These are phyloP conservation scores for Cyberlindnera veronae DNA, from an alignment of 805 yeast genomes.

Conservation along the genomic window DNA sequence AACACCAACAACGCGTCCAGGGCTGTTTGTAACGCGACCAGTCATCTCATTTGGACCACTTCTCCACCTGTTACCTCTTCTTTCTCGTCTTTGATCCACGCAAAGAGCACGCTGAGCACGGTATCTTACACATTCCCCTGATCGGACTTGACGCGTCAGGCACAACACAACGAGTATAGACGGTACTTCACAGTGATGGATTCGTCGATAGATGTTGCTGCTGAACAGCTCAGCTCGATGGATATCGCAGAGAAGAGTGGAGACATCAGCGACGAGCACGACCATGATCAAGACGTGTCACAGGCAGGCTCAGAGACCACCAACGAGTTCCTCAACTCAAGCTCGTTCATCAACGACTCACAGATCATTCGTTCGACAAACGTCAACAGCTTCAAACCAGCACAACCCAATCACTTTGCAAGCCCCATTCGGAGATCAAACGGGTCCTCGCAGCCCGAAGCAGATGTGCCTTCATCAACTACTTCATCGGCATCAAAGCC, in stretches of 20 bases:
- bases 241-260: conserved; percentile 10
- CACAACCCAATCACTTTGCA: conserved; percentile 2
- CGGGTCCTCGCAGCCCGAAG: conserved; percentile 2
- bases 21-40: too few species aligned
- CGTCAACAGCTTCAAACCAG: conserved; percentile 16
- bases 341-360: conserved; percentile 26
- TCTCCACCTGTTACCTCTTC: too few species aligned
- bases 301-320: conserved; percentile 5
- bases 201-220: background rate
- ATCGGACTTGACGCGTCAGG: too few species aligned
- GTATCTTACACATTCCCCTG: too few species aligned
- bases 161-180: background rate
- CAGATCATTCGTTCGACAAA: conserved; percentile 25
- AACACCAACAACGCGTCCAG: background rate
- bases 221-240: background rate
- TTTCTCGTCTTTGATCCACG: too few species aligned
- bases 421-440: conserved; percentile 23
- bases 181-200: background rate
- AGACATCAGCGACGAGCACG: conserved; percentile 4
- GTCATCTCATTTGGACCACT: too few species aligned
- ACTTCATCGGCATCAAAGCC: background rate
- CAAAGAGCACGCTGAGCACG: too few species aligned
- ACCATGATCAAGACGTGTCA: background rate
- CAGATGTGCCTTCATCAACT: conserved; percentile 1
- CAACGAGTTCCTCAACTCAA: conserved; percentile 27